Conservation (phyloP, 495 filamentous ascomycete genomes). For the Xylaria venustula region DNA sequence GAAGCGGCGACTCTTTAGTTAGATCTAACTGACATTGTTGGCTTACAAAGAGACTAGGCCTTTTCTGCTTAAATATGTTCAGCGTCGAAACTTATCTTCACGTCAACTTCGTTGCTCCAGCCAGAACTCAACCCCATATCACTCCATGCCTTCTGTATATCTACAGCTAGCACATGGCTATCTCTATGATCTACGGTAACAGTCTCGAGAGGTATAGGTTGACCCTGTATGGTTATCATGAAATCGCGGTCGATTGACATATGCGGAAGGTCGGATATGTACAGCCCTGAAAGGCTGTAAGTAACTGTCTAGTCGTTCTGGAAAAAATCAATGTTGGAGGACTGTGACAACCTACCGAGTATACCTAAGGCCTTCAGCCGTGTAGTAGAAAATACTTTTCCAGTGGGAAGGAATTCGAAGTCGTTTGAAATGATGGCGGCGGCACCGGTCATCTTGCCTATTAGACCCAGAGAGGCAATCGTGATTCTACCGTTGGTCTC, state of each 20-base stretch:
- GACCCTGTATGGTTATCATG: slow-evolving; percentile 73
- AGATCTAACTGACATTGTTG: too few species aligned
- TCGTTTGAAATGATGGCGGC: slow-evolving; percentile 67
- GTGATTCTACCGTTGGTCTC: slow-evolving; percentile 34
- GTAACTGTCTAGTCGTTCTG: not conserved
- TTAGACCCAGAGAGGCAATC: slow-evolving; percentile 72
- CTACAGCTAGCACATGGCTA: slow-evolving; percentile 67
- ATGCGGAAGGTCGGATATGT: slow-evolving; percentile 64
- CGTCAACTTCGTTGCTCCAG: slow-evolving; percentile 80
- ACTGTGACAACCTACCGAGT: slow-evolving; percentile 51
- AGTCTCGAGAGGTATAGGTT: slow-evolving; percentile 63
- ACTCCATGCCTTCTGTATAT: slow-evolving; percentile 76
- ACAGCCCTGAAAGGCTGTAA: slow-evolving; percentile 50
- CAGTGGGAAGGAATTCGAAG: slow-evolving; percentile 56
- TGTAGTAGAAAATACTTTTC: slow-evolving; percentile 60
- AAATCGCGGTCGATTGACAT: slow-evolving; percentile 63
- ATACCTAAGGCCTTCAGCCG: slow-evolving; percentile 78
- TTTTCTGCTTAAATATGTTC: slow-evolving; percentile 18
- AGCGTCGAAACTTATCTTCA: slow-evolving; percentile 60
- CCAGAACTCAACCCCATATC: slow-evolving; percentile 66
- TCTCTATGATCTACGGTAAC: slow-evolving; percentile 58
- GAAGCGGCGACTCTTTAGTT: too few species aligned
- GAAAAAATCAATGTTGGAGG: not conserved
- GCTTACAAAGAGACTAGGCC: too few species aligned
- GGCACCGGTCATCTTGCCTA: slow-evolving; percentile 87